phyloP scores from a whole-genome alignment of 805 yeast genomes.

The Yamadazyma ubonensis region DNA sequence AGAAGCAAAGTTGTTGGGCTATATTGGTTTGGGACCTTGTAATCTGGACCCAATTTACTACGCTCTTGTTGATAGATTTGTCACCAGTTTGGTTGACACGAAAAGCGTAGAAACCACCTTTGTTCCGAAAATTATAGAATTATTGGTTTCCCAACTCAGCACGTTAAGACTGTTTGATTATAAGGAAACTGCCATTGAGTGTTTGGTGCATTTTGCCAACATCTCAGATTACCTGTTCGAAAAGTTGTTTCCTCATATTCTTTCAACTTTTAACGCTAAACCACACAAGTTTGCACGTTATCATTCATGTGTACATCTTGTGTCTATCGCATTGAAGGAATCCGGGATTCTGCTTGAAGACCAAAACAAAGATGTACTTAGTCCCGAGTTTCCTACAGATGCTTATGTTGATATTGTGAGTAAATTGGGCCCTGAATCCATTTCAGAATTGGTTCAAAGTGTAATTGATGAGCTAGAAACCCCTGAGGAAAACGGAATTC shows the following conservation, averaged over 20 bases:
- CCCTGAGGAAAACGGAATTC: too few relatives aligned
- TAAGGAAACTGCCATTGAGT: conserved; percentile 21
- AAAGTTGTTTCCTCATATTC: neutral
- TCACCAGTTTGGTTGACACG: conserved; percentile 12
- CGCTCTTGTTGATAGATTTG: conserved; percentile 21
- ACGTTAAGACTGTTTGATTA: conserved; percentile 17
- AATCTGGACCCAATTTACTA: conserved; percentile 54
- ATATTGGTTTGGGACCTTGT: conserved; percentile 54
- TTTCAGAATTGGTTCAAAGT: neutral
- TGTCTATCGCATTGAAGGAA: too few relatives aligned
- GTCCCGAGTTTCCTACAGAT: neutral
- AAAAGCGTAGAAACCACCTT: conserved; percentile 9
- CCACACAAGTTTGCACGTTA: too few relatives aligned
- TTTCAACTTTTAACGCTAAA: neutral
- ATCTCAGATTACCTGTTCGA: conserved; percentile 5
- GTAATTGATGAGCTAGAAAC: too few relatives aligned
- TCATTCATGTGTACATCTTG: too few relatives aligned
- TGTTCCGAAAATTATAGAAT: conserved; percentile 13
- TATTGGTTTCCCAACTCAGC: conserved; percentile 19
- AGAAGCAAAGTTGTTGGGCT: conserved; percentile 42
- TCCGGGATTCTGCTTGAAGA: too few relatives aligned
- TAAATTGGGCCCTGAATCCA: neutral
- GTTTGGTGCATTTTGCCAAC: conserved; percentile 14
- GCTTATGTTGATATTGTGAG: neutral
- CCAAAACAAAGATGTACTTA: too few relatives aligned